Evolutionary conservation across 2,329 filamentous ascomycete species (phyloP).

Genomic region (Thelonectria olida): DNA sequence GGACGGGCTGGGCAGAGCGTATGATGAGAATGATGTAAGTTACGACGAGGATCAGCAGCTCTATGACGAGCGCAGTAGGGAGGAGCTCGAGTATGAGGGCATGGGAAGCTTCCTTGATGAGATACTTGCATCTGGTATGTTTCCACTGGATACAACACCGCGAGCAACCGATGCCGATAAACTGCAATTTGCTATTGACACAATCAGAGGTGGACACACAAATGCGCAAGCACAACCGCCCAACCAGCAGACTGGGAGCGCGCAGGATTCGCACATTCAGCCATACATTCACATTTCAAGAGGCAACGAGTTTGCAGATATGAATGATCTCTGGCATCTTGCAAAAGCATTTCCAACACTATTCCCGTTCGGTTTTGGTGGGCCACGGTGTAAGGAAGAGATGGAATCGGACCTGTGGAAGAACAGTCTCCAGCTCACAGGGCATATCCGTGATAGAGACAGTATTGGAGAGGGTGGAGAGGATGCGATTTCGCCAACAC

Average conservation of each 20-base stretch:
- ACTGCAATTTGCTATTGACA: slow-evolving; percentile 11
- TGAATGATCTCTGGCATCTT: slow-evolving; percentile 9
- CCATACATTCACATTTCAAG: slow-evolving; percentile 14
- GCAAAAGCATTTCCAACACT: slow-evolving; percentile 14
- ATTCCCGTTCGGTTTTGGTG: slow-evolving; percentile 4
- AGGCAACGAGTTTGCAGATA: slow-evolving; percentile 2
- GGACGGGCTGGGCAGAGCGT: background rate
- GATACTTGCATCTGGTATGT: slow-evolving; percentile 13
- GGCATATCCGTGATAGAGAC: background rate
- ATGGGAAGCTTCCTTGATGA: slow-evolving; percentile 7
- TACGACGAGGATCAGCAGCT: slow-evolving; percentile 3
- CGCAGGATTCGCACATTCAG: background rate
- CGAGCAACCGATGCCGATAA: slow-evolving; percentile 2
- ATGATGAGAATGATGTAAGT: slow-evolving; percentile 3
- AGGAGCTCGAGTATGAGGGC: slow-evolving; percentile 8
- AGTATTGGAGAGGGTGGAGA: background rate
- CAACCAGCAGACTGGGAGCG: background rate
- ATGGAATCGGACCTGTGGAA: slow-evolving; percentile 2
- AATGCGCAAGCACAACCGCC: background rate
- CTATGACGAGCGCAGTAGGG: background rate
- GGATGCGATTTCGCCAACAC: background rate
- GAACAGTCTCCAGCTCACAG: background rate
- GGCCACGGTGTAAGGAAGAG: background rate
- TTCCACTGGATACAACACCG: slow-evolving; percentile 8
- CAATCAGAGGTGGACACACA: background rate